Evolutionary conservation across 2,329 filamentous ascomycete genomes (phyloP).

Genomic region (Fusarium tupiense): DNA sequence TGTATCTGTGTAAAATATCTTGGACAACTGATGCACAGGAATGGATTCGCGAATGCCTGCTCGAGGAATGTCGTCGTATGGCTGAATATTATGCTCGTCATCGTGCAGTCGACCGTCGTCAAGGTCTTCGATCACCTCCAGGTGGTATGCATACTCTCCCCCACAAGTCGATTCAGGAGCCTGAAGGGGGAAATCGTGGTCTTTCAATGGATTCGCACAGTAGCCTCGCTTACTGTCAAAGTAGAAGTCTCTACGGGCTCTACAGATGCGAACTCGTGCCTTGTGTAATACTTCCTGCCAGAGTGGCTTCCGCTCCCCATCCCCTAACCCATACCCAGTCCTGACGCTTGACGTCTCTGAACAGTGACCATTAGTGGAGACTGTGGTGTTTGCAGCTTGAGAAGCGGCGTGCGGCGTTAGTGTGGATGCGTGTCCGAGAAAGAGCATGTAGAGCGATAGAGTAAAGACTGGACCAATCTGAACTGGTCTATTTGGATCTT

Average conservation of each 20-base stretch:
- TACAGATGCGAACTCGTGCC: slow-evolving; percentile 80
- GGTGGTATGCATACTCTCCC: slow-evolving; percentile 75
- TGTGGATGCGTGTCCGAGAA: slow-evolving; percentile 75
- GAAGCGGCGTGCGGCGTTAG: slow-evolving; percentile 12
- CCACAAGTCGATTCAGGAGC: neutral
- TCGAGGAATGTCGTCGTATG: slow-evolving; percentile 54
- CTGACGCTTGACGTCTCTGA: neutral
- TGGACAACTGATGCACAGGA: slow-evolving; percentile 73
- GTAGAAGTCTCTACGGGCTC: slow-evolving; percentile 61
- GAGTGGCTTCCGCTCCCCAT: slow-evolving; percentile 69
- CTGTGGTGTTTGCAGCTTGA: neutral
- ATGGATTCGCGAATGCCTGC: slow-evolving; percentile 64
- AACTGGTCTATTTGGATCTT: slow-evolving; percentile 69
- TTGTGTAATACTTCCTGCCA: slow-evolving; percentile 99
- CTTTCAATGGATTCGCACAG: neutral
- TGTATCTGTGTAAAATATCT: slow-evolving; percentile 93
- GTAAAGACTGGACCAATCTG: slow-evolving; percentile 90
- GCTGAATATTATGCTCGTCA: slow-evolving; percentile 45
- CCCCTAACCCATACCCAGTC: slow-evolving; percentile 43
- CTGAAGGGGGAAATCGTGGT: neutral
- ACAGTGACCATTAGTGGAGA: neutral
- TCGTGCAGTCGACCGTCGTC: slow-evolving; percentile 66
- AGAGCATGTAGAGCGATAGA: slow-evolving; percentile 94
- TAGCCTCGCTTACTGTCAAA: slow-evolving; percentile 38
- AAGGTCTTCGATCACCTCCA: slow-evolving; percentile 85